These are phyloP conservation scores for Colletotrichum sojae DNA, from an alignment of 2,329 filamentous ascomycete species.

Conservation along the genomic window DNA sequence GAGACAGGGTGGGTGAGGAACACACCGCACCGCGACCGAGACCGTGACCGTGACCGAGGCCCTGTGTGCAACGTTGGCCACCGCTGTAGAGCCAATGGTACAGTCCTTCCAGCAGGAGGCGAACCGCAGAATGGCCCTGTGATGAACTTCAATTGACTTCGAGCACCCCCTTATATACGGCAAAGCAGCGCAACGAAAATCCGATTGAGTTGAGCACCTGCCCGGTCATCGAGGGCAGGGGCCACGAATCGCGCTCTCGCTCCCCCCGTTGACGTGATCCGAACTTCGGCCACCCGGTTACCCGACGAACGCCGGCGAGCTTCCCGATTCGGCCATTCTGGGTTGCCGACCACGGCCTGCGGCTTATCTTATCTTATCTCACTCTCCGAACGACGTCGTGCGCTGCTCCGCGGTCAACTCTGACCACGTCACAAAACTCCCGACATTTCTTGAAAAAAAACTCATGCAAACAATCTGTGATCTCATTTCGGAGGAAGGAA, in stretches of 20 bases:
- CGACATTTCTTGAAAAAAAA: background rate
- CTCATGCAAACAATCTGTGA: background rate
- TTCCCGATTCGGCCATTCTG: conserved; percentile 25
- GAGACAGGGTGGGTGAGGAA: too few species aligned
- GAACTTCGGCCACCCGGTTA: conserved; percentile 30
- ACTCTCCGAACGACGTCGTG: background rate
- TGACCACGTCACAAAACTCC: background rate
- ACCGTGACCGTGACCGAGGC: too few species aligned
- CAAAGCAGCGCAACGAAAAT: too few species aligned
- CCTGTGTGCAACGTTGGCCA: too few species aligned
- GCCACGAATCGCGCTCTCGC: background rate
- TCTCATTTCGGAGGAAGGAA: background rate
- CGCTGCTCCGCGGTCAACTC: too few species aligned
- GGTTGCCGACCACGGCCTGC: background rate
- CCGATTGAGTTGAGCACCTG: too few species aligned
- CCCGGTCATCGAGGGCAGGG: background rate
- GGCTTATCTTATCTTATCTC: conserved; percentile 35
- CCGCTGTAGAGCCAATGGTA: too few species aligned
- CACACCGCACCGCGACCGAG: accelerated
- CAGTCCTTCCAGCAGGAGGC: too few species aligned
- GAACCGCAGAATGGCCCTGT: too few species aligned
- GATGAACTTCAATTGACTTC: too few species aligned
- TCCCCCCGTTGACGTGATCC: conserved; percentile 31
- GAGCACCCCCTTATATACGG: too few species aligned
- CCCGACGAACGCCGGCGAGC: conserved; percentile 31